A percentile compares a stretch with the other conserved stretches of the same genome.
phyloP scores from a whole-genome alignment of 1,284 basidiomycete genomes.

The Kwoniella shivajii region DNA sequence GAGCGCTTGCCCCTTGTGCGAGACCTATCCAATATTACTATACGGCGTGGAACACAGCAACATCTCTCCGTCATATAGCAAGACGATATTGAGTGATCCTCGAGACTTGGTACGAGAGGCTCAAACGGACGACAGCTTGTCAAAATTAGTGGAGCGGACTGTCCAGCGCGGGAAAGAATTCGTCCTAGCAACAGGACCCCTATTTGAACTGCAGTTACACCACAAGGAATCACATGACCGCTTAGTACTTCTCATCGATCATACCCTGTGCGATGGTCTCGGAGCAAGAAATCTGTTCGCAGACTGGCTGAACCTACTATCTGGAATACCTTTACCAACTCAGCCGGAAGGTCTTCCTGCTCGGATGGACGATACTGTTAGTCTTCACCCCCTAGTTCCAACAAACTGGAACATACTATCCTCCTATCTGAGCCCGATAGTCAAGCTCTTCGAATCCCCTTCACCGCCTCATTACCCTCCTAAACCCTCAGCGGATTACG shows the following conservation, averaged over 20 bases:
- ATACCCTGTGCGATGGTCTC: constrained; percentile 12
- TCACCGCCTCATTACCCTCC: not conserved
- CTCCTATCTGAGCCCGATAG: not conserved
- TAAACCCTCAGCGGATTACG: not conserved
- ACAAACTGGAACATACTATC: not conserved
- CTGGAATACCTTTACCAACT: not conserved
- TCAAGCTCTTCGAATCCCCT: not conserved
- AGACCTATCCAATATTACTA: constrained; percentile 5
- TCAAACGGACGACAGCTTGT: not conserved
- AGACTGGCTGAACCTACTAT: constrained; percentile 1
- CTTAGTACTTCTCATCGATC: constrained; percentile 10
- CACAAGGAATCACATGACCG: not conserved
- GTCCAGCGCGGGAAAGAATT: not conserved
- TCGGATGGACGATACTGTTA: constrained; percentile 11
- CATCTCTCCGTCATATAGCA: not conserved
- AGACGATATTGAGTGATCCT: not conserved
- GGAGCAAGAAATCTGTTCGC: constrained; percentile 14
- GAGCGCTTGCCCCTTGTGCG: not conserved
- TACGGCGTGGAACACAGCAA: not conserved
- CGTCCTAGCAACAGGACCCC: not conserved
- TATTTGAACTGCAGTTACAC: constrained; percentile 5
- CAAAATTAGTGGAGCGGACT: not conserved
- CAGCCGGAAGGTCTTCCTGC: constrained; percentile 11
- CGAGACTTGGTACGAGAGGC: constrained; percentile 1
- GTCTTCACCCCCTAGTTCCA: not conserved